Conservation (phyloP, 495 filamentous ascomycete genomes). For the Daldinia childiae region DNA sequence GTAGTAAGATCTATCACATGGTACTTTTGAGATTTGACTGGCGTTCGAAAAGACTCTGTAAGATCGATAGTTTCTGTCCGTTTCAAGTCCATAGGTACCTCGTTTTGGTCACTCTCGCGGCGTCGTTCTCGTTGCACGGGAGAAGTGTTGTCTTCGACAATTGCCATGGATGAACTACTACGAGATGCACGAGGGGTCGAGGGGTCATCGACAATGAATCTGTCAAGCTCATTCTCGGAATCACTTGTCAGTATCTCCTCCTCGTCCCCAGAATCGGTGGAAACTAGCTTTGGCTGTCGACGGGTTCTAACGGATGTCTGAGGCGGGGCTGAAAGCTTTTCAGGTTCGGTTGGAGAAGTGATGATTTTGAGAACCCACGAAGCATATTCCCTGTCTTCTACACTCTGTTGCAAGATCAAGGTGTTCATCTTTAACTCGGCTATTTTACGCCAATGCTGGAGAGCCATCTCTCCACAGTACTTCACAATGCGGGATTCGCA, state of each 20-base stretch:
- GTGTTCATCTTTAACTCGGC: conserved; percentile 61
- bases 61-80: conserved; percentile 11
- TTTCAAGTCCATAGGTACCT: neutral
- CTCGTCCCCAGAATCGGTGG: conserved; percentile 34
- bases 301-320: conserved; percentile 38
- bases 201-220: conserved; percentile 52
- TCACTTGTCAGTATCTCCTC: conserved; percentile 59
- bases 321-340: conserved; percentile 50
- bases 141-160: conserved; percentile 11
- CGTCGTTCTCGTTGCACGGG: neutral
- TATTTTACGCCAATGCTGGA: conserved; percentile 59
- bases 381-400: conserved; percentile 66
- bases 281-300: conserved; percentile 29
- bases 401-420: conserved; percentile 65
- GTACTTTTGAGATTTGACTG: conserved; percentile 16
- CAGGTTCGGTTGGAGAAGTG: conserved; percentile 58
- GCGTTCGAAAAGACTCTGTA: conserved; percentile 13
- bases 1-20: conserved; percentile 35
- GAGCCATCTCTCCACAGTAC: conserved; percentile 59
- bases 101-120: neutral
- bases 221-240: conserved; percentile 59
- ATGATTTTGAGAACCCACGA: conserved; percentile 66
- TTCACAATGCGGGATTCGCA: conserved; percentile 62
- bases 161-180: conserved; percentile 29
- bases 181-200: neutral